Evolutionary conservation across 2,329 filamentous ascomycete species (phyloP).

Genomic region (Blastomyces silverae): DNA sequence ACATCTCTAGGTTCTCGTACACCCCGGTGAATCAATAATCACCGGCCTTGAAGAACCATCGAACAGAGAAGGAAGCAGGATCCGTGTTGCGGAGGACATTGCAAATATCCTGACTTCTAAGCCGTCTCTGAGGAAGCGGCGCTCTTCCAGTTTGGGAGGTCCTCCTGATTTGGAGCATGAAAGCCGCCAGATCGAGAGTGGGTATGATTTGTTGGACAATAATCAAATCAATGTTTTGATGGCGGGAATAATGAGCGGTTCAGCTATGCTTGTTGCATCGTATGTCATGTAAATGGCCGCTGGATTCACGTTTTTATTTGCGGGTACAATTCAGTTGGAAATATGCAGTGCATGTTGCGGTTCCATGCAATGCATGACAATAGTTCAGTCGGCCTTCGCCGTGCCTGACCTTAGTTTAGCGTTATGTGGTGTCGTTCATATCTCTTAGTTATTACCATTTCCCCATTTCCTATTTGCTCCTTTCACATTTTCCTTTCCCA

Average conservation of each 20-base stretch:
- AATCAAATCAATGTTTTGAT: slow-evolving; percentile 94
- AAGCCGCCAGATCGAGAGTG: slow-evolving; percentile 60
- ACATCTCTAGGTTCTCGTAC: slow-evolving; percentile 33
- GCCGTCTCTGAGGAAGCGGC: slow-evolving; percentile 21
- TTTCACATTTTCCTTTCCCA: not conserved
- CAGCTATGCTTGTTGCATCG: slow-evolving; percentile 57
- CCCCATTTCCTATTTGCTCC: not conserved
- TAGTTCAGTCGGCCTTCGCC: not conserved
- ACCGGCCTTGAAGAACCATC: slow-evolving; percentile 20
- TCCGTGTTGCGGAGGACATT: slow-evolving; percentile 28
- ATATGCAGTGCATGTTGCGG: not conserved
- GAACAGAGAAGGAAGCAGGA: slow-evolving; percentile 23
- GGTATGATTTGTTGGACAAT: slow-evolving; percentile 74
- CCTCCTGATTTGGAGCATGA: slow-evolving; percentile 41
- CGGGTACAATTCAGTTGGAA: not conserved
- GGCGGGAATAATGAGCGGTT: slow-evolving; percentile 72
- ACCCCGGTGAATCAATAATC: slow-evolving; percentile 30
- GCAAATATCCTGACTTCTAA: slow-evolving; percentile 25
- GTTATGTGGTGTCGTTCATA: not conserved
- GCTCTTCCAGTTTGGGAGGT: not conserved
- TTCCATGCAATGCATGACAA: not conserved
- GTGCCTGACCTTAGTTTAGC: not conserved
- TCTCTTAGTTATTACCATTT: not conserved
- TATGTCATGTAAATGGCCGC: slow-evolving; percentile 25
- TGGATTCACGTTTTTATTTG: not conserved